Evolutionary conservation across 805 yeast species (phyloP), one percentile per base, ranked within the genome.

Genomic region (Sugiyamaella americana): DNA sequence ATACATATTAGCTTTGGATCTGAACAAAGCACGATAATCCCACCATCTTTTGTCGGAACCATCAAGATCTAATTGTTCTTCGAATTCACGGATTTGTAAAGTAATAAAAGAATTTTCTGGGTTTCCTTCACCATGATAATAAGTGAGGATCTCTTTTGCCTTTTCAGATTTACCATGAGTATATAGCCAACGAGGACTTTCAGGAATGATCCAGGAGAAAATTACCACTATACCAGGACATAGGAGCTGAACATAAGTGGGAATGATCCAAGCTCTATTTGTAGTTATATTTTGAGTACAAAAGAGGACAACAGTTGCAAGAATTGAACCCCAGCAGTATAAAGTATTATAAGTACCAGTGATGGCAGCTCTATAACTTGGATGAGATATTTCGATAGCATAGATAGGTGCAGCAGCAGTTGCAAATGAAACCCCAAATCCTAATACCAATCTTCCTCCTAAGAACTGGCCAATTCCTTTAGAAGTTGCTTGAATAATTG

Each of bases 131-230:
- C 52, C 59, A 35, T 55, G 59, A 44, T 48, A 48, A 19, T 46
- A 46, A 20, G 40, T 36, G 22, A 55, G 42, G 13, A 51, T 39
- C 13, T 24, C 46, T 23, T 41, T 38, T 16, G 58, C 57, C 40
- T 51, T 35, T 18, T 55, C 56, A 5, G 17, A 40, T 24, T 52
- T 49, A 26, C 45, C 49, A 22, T 50, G 46, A 13, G 41, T 42
- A 40, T 49, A 51, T 19, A 55, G 49, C 58, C 59, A 56, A 17
- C 58, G 44, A 11, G 58, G 58, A 35, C 54, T 44, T 41, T 54
- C 57, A n/a, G 58, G 58, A 20, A 52, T 17, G 29, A 49, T 42
- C 32, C 38, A 35, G 16, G 40, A 46, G 13, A 30, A n/a, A 2
- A 49, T n/a, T 3, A 44, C 6, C 30, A 51, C 52, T 16, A 50